Base-by-base conservation (phyloP, 1,284 basidiomycete genomes). In the Cutaneotrichosporon dermatis region DNA sequence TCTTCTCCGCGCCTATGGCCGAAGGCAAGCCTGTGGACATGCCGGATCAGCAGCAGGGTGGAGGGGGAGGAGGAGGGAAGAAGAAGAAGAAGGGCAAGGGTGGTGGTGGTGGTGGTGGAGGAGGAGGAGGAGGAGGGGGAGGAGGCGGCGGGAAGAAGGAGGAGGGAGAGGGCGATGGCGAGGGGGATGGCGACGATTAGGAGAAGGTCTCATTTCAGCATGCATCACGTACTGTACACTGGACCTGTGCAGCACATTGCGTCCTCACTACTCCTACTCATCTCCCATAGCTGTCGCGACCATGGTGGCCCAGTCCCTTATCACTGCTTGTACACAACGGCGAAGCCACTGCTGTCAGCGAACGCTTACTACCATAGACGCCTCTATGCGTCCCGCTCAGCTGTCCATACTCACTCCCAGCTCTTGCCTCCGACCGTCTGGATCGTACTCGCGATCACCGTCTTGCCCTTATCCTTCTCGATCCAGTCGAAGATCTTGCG, bases 401-500 rank as follows among this genome's bases (percentile, higher is more conserved):
- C 25, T 25, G 25, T 25, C 25, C 25, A 6, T 6, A 70, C 74
- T 73, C 68, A 76, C 73, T 76, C 74, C 75, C 75, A 76, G 34
- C 35, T 56, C 64, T 73, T 74, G 13, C 57, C 63, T n/a, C 72
- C 73, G 10, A 76, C 75, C 1, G 74, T 76, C 64, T 76, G 75
- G 4, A 73, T 62, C 9, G 66, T 69, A 50, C 59, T 67, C 48
- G 64, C 63, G 40, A 76, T 51, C 13, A 76, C 73, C 16, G 70
- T 72, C 63, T 69, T 71, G 12, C 75, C 75, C 10, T 41, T 42
- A 63, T 76, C 75, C 52, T 65, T 35, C 58, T 76, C 58, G 45
- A 74, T 63, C 74, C 74, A 76, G 37, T 76, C 72, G 52, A 71
- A 74, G 50, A 76, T 54, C 62, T 66, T 70, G 40, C 73, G 62